A percentile compares a stretch with the other conserved stretches of the same genome.
Evolutionary conservation across 192 early-diverging fungal species (phyloP).

Genomic region (Phycomyces blakesleeanus): DNA sequence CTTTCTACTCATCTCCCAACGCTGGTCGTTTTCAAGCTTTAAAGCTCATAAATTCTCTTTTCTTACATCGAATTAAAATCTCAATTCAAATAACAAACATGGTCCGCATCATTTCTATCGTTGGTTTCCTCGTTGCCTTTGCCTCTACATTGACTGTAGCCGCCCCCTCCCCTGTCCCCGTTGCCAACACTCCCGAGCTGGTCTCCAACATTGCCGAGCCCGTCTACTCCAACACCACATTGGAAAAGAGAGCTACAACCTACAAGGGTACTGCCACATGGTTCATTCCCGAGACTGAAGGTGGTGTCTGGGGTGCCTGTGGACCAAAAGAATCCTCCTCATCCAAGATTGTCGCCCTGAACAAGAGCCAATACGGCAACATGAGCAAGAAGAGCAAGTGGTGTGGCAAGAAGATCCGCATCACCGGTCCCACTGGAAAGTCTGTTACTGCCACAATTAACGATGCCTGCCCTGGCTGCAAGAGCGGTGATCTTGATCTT

Average conservation of each 20-base stretch:
- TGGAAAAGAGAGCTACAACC: not conserved
- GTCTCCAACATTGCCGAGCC: not conserved
- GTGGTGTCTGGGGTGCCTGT: constrained; percentile 29
- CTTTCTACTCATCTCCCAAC: constrained; percentile 12
- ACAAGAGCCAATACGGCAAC: constrained; percentile 28
- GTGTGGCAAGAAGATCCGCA: constrained; percentile 30
- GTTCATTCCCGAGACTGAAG: constrained; percentile 32
- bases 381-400: constrained; percentile 19
- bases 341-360: constrained; percentile 28
- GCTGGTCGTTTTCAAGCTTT: constrained; percentile 19
- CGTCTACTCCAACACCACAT: not conserved
- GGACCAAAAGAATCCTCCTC: constrained; percentile 21
- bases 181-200: not conserved
- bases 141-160: constrained; percentile 16
- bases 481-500: constrained; percentile 48
- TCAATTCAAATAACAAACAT: not conserved
- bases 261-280: constrained; percentile 27
- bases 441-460: constrained; percentile 46
- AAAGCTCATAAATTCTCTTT: too few relatives aligned
- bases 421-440: constrained; percentile 36
- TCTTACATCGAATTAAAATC: not conserved
- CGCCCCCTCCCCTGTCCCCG: constrained; percentile 2
- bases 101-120: constrained; percentile 7
- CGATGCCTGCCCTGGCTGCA: constrained; percentile 53
- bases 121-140: not conserved